These are phyloP conservation scores for Didymella pinodella DNA, from an alignment of 2,329 filamentous ascomycete species.

Conservation along the genomic window DNA sequence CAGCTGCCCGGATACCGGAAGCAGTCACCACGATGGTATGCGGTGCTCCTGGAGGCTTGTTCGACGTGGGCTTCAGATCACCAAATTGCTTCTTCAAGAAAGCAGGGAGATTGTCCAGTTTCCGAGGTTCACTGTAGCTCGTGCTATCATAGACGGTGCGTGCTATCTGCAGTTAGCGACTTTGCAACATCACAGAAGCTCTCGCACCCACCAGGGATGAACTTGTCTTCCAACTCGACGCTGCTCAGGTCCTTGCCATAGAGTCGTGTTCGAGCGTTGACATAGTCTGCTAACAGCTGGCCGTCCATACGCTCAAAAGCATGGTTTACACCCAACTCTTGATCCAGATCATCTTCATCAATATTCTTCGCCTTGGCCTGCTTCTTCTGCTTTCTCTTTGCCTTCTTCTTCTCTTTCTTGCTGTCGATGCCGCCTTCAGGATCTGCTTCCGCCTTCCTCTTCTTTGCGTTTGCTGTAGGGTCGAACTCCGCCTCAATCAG, in stretches of 20 bases:
- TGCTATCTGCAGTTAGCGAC: conserved; percentile 58
- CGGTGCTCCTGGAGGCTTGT: conserved; percentile 64
- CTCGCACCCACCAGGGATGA: conserved; percentile 71
- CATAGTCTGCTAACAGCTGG: conserved; percentile 81
- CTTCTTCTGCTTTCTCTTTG: conserved; percentile 63
- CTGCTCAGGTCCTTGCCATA: conserved; percentile 83
- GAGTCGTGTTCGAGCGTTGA: conserved; percentile 78
- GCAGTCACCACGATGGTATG: conserved; percentile 90
- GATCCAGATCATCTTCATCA: conserved; percentile 65
- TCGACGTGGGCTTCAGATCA: conserved; percentile 69
- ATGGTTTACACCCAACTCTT: conserved; percentile 70
- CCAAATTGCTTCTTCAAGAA: conserved; percentile 76
- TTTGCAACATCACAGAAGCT: not conserved
- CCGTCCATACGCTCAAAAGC: conserved; percentile 84
- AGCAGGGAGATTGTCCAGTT: conserved; percentile 74
- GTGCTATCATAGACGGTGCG: conserved; percentile 81
- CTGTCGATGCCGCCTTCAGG: conserved; percentile 41
- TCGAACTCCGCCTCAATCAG: conserved; percentile 55
- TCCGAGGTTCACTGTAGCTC: conserved; percentile 71
- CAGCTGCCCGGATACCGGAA: conserved; percentile 84
- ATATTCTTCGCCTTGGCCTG: conserved; percentile 66
- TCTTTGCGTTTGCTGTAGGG: conserved; percentile 42
- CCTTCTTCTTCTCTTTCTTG: conserved; percentile 49
- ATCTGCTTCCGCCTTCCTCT: conserved; percentile 53
- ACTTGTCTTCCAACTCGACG: conserved; percentile 83